Evolutionary conservation across 2,329 filamentous ascomycete species (phyloP).

Genomic region (Arthroderma sp.): DNA sequence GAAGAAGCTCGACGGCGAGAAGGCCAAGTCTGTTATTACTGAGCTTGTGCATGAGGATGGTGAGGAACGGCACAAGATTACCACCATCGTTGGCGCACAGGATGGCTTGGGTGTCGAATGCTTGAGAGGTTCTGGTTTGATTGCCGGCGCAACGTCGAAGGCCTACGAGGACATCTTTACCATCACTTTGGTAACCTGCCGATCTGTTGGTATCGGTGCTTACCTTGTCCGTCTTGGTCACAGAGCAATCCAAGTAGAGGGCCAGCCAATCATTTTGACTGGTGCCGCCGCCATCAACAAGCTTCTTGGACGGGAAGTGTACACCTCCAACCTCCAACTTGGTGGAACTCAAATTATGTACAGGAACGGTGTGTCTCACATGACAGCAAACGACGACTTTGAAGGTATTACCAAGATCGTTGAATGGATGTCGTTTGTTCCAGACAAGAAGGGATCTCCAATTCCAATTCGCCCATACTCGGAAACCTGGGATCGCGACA

Average conservation of each 20-base stretch:
- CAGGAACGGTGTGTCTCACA: conserved; percentile 97
- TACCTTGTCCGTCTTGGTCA: conserved; percentile 97
- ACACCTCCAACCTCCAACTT: conserved; percentile 96
- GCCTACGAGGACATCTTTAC: conserved; percentile 99
- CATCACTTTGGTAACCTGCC: conserved; percentile 90
- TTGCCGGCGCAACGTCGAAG: conserved; percentile 90
- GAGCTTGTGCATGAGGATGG: conserved; percentile 76
- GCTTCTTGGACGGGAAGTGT: conserved; percentile 91
- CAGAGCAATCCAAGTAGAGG: conserved; percentile 96
- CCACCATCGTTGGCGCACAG: conserved; percentile 82
- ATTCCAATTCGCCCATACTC: conserved; percentile 79
- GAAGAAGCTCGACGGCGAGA: conserved; percentile 69
- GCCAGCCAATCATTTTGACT: conserved; percentile 96
- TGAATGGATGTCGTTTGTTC: conserved; percentile 94
- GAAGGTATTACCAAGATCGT: conserved; percentile 96
- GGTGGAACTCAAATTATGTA: conserved; percentile 99
- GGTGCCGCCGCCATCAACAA: conserved; percentile 97
- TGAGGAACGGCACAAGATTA: conserved; percentile 85
- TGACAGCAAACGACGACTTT: conserved; percentile 96
- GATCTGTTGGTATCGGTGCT: conserved; percentile 97
- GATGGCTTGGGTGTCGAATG: conserved; percentile 97
- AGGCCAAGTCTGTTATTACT: conserved; percentile 66
- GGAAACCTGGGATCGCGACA: conserved; percentile 86
- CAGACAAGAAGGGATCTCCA: conserved; percentile 84
- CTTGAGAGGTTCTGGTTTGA: conserved; percentile 89